Conservation (phyloP, 2,329 filamentous ascomycete species). For the Colletotrichum tofieldiae region DNA sequence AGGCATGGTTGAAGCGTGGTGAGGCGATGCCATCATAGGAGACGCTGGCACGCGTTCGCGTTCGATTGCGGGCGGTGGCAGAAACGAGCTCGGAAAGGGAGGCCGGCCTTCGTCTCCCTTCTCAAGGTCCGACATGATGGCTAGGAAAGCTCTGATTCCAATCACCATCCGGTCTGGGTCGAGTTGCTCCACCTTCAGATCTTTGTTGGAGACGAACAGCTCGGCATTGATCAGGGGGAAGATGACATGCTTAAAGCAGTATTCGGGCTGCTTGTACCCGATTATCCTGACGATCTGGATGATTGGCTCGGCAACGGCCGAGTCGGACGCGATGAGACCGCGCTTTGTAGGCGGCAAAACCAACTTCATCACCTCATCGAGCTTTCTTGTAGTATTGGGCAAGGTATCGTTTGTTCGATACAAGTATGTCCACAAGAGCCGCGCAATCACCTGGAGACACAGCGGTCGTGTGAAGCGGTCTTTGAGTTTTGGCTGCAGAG, state of each 20-base stretch:
- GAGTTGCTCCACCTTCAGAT: conserved; percentile 90
- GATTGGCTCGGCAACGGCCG: conserved; percentile 87
- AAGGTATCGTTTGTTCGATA: conserved; percentile 85
- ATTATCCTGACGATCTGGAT: conserved; percentile 96
- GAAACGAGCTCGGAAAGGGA: conserved; percentile 84
- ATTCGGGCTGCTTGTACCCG: conserved; percentile 92
- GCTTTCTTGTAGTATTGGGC: conserved; percentile 79
- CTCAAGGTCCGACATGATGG: conserved; percentile 93
- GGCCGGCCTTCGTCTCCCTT: conserved; percentile 83
- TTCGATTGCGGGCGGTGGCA: conserved; percentile 56
- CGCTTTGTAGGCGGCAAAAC: conserved; percentile 86
- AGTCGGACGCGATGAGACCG: conserved; percentile 86
- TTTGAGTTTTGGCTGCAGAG: conserved; percentile 85
- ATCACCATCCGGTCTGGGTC: conserved; percentile 98
- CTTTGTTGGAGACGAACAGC: conserved; percentile 81
- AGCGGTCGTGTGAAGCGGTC: conserved; percentile 84
- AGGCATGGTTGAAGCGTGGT: conserved; percentile 12
- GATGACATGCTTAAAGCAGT: conserved; percentile 93
- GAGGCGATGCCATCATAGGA: conserved; percentile 62
- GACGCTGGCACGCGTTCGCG: conserved; percentile 67
- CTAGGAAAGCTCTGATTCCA: conserved; percentile 93
- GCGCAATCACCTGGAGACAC: conserved; percentile 90
- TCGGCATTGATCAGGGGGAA: conserved; percentile 96
- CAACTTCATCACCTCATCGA: conserved; percentile 91
- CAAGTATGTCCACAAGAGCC: conserved; percentile 94